These are phyloP conservation scores for Trichoderma sp. DNA, from an alignment of 2,329 filamentous ascomycete genomes.

Conservation along the genomic window DNA sequence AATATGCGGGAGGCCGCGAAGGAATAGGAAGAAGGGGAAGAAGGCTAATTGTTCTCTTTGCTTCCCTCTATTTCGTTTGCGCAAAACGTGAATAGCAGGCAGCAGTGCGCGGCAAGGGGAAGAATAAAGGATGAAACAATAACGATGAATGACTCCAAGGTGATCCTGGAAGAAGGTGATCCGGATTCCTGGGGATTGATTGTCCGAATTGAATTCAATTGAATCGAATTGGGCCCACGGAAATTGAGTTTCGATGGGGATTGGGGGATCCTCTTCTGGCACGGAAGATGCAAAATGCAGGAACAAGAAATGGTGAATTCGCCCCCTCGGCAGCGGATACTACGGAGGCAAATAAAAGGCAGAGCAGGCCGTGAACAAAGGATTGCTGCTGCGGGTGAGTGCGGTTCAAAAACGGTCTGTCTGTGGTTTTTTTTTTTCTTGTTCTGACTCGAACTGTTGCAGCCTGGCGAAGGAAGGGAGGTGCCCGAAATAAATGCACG, in stretches of 20 bases:
- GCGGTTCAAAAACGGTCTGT: background rate
- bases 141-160: background rate
- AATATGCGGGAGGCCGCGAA: background rate
- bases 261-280: background rate
- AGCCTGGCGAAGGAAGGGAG: background rate
- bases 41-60: background rate
- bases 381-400: background rate
- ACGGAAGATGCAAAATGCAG: background rate
- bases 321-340: background rate
- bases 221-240: background rate
- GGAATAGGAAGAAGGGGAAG: background rate
- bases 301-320: background rate
- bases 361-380: background rate
- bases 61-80: background rate
- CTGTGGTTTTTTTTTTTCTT: background rate
- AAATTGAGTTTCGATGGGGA: background rate
- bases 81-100: background rate
- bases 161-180: background rate
- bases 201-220: background rate
- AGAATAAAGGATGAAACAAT: background rate
- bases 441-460: background rate
- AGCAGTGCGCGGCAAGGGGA: background rate
- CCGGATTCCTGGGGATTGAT: background rate
- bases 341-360: background rate
- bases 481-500: background rate